Evolutionary conservation across 2,329 filamentous ascomycete genomes (phyloP).

Genomic region (Endoconidiophora polonica): DNA sequence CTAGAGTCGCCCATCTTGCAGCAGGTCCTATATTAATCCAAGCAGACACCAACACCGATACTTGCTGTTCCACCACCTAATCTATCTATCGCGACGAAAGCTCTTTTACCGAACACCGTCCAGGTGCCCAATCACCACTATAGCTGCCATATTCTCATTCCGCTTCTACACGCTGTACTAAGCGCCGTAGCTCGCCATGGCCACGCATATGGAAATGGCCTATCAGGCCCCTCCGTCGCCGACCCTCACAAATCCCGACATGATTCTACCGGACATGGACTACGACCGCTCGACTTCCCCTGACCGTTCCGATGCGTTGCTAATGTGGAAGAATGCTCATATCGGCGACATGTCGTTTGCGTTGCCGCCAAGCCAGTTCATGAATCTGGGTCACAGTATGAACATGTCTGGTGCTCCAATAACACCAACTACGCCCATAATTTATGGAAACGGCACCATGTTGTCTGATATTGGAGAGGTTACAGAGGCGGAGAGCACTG

Average conservation of each 20-base stretch:
- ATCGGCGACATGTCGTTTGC: conserved; percentile 19
- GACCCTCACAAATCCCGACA: conserved; percentile 81
- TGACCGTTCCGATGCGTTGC: conserved; percentile 33
- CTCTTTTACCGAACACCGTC: too few relatives aligned
- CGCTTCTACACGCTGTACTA: conserved; percentile 10
- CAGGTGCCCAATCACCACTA: too few relatives aligned
- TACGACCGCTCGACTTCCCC: conserved; percentile 35
- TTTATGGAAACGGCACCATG: conserved; percentile 55
- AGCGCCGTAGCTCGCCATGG: conserved; percentile 14
- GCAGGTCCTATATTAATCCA: too few relatives aligned
- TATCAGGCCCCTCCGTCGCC: conserved; percentile 52
- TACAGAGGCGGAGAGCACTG: conserved; percentile 35
- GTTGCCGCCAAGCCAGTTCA: conserved; percentile 17
- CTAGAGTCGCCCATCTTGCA: too few relatives aligned
- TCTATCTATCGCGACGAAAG: too few relatives aligned
- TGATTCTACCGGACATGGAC: conserved; percentile 72
- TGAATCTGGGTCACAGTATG: conserved; percentile 17
- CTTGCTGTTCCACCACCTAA: too few relatives aligned
- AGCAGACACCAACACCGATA: too few relatives aligned
- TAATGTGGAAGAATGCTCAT: conserved; percentile 34
- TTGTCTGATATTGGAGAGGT: conserved; percentile 47
- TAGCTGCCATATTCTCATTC: neutral
- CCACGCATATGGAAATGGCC: conserved; percentile 17
- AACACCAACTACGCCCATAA: conserved; percentile 44
- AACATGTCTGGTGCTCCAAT: conserved; percentile 27